A percentile compares a stretch with the other conserved stretches of the same genome.
Evolutionary conservation across 208 protist genomes (phyloP).

Genomic region (Tetramitus jugosus): DNA sequence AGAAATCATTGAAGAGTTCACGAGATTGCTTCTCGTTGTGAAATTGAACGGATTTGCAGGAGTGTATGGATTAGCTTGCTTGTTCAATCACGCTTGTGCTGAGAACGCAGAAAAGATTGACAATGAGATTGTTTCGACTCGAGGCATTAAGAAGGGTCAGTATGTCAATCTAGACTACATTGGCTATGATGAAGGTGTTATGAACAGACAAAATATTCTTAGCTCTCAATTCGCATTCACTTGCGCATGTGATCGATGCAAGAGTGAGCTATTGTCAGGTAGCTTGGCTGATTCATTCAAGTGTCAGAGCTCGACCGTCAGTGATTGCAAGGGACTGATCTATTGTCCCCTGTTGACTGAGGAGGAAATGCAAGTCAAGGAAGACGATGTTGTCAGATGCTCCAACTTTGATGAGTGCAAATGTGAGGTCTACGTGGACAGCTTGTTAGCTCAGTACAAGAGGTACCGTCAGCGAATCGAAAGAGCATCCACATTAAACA

Average conservation of each 20-base stretch:
- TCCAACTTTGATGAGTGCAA: too few relatives aligned
- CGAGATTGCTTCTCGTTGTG: neutral
- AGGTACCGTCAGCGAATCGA: too few relatives aligned
- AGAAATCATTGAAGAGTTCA: neutral
- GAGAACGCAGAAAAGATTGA: neutral
- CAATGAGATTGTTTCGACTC: neutral
- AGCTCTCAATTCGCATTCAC: neutral
- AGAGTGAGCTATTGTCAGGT: neutral
- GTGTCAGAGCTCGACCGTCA: too few relatives aligned
- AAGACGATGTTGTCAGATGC: too few relatives aligned
- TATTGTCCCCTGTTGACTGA: too few relatives aligned
- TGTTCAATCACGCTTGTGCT: slow-evolving; percentile 2
- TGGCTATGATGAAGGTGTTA: neutral
- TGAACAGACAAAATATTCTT: neutral
- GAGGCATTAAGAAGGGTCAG: neutral
- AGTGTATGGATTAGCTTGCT: neutral
- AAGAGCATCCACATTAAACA: too few relatives aligned
- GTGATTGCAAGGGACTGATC: too few relatives aligned
- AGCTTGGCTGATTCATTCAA: too few relatives aligned
- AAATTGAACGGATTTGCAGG: slow-evolving; percentile 7
- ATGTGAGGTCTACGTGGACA: too few relatives aligned
- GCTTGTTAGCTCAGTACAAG: too few relatives aligned
- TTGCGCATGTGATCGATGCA: neutral
- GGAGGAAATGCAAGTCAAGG: too few relatives aligned
- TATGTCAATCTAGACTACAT: neutral